phyloP scores from a whole-genome alignment of 140 eudicot species.

The Flaveria floridana region DNA sequence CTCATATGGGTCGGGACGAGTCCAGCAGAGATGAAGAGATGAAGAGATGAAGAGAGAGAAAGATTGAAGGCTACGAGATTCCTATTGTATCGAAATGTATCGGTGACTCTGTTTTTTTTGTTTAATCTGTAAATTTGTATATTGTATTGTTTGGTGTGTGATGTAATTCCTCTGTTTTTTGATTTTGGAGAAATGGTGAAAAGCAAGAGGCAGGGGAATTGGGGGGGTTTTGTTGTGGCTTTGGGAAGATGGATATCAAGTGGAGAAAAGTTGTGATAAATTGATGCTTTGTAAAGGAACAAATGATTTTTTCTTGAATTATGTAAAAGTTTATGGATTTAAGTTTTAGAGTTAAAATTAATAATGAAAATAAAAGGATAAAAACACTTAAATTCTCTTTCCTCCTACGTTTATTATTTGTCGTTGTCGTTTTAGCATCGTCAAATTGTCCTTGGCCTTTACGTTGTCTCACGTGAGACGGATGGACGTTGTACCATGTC shows the following conservation, averaged over 20 bases:
- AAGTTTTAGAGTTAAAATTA: too few relatives aligned
- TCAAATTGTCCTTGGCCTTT: too few relatives aligned
- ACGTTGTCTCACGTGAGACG: too few relatives aligned
- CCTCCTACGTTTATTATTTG: too few relatives aligned
- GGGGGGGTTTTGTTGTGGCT: constrained; percentile 23
- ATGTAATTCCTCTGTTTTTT: constrained; percentile 30
- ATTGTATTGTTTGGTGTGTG: background rate
- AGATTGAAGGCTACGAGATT: constrained; percentile 28
- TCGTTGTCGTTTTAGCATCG: too few relatives aligned
- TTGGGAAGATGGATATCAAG: constrained; percentile 2
- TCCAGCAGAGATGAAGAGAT: constrained; percentile 20
- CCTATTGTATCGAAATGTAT: constrained; percentile 26
- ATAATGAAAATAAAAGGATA: too few relatives aligned
- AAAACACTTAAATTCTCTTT: too few relatives aligned
- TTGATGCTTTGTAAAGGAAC: background rate
- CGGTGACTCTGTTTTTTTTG: constrained; percentile 26
- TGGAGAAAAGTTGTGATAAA: background rate
- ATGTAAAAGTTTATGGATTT: too few relatives aligned
- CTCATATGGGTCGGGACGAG: constrained; percentile 21
- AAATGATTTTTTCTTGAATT: background rate
- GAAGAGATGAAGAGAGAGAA: background rate
- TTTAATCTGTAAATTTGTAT: background rate
- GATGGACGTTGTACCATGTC: too few relatives aligned
- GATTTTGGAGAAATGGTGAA: constrained; percentile 12
- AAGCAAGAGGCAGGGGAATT: constrained; percentile 30